Percentiles rank a stretch among this genome's conserved stretches.
phyloP scores from a whole-genome alignment of 2,329 filamentous ascomycete species.

The Colletotrichum endophyticum region DNA sequence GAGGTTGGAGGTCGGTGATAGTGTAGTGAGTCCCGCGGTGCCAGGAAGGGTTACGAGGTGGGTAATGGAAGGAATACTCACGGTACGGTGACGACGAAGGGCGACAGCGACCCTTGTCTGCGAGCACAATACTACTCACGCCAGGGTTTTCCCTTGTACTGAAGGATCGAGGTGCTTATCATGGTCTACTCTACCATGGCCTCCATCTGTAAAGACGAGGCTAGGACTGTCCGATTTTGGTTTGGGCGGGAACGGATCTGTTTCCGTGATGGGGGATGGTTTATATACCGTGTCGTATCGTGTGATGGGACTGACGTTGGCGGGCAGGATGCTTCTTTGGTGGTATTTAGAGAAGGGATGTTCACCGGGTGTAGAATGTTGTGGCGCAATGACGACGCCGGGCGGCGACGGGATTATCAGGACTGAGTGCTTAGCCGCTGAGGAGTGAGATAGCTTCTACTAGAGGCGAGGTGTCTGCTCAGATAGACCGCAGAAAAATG shows the following conservation, averaged over 20 bases:
- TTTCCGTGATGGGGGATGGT: not conserved
- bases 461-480: not conserved
- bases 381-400: not conserved
- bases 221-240: not conserved
- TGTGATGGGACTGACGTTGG: not conserved
- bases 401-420: not conserved
- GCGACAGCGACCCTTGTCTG: fast-evolving
- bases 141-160: not conserved
- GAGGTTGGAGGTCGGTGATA: no score
- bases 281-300: fast-evolving
- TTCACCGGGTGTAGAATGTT: not conserved
- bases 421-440: not conserved
- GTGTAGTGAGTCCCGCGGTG: no score
- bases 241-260: not conserved
- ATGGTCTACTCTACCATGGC: not conserved
- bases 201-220: not conserved
- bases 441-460: not conserved
- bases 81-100: fast-evolving
- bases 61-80: not conserved
- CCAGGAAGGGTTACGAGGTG: no score
- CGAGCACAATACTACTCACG: fast-evolving
- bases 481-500: not conserved
- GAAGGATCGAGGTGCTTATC: not conserved
- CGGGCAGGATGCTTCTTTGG: fast-evolving
- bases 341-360: no score